A percentile compares a stretch with the other conserved stretches of the same genome.
Conservation (phyloP, 768 basidiomycete genomes). For the Kwoniella newhampshirensis region DNA sequence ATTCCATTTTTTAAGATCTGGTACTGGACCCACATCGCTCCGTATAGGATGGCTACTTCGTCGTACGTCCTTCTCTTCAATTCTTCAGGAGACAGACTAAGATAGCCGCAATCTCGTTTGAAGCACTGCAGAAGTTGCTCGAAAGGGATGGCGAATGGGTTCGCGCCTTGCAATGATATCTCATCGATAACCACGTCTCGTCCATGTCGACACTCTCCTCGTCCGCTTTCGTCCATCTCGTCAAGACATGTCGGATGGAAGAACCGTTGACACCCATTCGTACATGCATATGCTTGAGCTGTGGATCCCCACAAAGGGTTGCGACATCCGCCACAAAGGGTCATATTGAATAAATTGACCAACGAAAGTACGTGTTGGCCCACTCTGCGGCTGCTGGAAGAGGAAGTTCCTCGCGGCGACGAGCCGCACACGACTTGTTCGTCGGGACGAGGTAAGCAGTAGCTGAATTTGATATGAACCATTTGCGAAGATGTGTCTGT, state of each 20-base stretch:
- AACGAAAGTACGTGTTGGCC: conserved; percentile 61
- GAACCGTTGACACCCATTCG: conserved; percentile 61
- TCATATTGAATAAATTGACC: conserved; percentile 70
- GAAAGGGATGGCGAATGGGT: conserved; percentile 24
- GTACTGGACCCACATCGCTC: conserved; percentile 66
- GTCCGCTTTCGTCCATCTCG: conserved; percentile 19
- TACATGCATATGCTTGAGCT: conserved; percentile 66
- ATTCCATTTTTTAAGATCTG: conserved; percentile 69
- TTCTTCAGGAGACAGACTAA: conserved; percentile 51
- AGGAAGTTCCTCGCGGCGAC: conserved; percentile 1
- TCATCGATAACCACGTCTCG: conserved; percentile 30
- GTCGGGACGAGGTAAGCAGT: conserved; percentile 13
- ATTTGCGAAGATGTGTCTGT: conserved; percentile 3
- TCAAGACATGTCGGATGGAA: conserved; percentile 61
- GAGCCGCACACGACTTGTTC: conserved; percentile 20
- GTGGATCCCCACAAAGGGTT: conserved; percentile 72
- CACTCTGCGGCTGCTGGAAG: conserved; percentile 24
- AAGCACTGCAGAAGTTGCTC: conserved; percentile 11
- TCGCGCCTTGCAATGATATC: conserved; percentile 15
- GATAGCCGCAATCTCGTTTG: neutral
- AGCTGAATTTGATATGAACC: conserved; percentile 27
- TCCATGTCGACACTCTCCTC: conserved; percentile 51
- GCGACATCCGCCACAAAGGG: conserved; percentile 67
- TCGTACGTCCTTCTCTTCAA: conserved; percentile 62
- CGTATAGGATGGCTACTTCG: conserved; percentile 65